Base-by-base conservation (phyloP, 2,329 filamentous ascomycete species). In the Hymenoscyphus fructigenus region DNA sequence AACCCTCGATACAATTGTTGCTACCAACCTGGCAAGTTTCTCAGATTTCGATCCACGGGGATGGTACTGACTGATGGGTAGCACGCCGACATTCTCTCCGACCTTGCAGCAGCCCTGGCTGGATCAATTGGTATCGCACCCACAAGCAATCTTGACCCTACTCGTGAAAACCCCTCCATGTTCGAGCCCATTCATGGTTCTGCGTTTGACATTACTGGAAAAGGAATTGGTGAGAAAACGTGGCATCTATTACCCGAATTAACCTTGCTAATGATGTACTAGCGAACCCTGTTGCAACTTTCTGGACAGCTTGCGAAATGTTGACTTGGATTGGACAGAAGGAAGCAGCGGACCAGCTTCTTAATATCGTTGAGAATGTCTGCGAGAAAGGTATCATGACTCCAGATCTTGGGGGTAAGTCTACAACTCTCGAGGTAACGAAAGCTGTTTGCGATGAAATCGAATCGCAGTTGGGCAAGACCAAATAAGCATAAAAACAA, bases 61-160 rank as follows among this genome's bases (percentile, higher is more conserved):
- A n/a, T 59, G 23, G 28, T 59, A 41, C 57, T 59, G 57, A 59
- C 34, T 20, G 34, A 17, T 59, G 17, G 34, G 38, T 55, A 61
- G 55, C 80, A 82, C 66, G 87, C 86, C 5, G 88, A 91, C 67
- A 90, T 91, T 59, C 82, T 91, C 4, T 90, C 88, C 0, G 89
- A 91, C 71, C 79, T 91, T 23, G 89, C 88, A 5, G 88, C 89
- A 15, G 87, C 88, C 0, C 78, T 91, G 6, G 88, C 88, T 2
- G 89, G 89, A 0, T 88, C 84, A 1, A 91, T 91, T 66, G 88
- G 89, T 9, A 91, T 92, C 65, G 89, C 89, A 3, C 88, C 89
- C 2, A 90, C 88, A 0, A 85, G 82, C 59, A 91, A 90, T 69
- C 79, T 91, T 0, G 88, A 91, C 68, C 88, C 88, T 0, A 79